Base-by-base conservation (phyloP, 1,284 basidiomycete genomes). In the Paramarasmius palmivorus region DNA sequence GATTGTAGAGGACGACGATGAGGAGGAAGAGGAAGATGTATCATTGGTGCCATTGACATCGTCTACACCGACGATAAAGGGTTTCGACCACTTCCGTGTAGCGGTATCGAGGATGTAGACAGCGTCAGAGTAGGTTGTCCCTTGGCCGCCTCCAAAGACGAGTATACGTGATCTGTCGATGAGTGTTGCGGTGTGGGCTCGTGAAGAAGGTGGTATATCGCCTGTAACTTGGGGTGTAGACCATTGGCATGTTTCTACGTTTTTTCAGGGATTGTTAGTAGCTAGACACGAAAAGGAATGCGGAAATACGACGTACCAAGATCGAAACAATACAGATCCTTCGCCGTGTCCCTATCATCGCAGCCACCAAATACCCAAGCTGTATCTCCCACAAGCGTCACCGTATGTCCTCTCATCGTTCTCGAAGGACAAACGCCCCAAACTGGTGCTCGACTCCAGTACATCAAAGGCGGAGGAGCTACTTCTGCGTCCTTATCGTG, bases 331-430 rank as follows among this genome's bases (percentile, higher is more conserved):
- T 90, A 92, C 1, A 95, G 79, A 50, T 93, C 91, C 57, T 81
- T 81, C 72, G 83, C 88, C 57, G 84, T 88, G 8, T 83, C 84
- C 61, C 81, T 84, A 57, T 90, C 88, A 58, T 95, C 93, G 58
- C 91, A 92, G 1, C 94, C 94, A 5, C 94, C 94, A 63, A 96
- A 89, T 29, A 96, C 65, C 92, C 93, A 97, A 1, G 90, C 88
- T 22, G 83, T 73, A 52, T 86, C 83, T 55, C 93, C 92, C 20
- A 94, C 86, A 35, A 96, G 74, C 1, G 89, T 95, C 44, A 89
- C 87, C 7, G 83, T 92, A 66, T 95, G 93, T 1, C 93, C 92
- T 3, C 93, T 83, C 72, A 95, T 83, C 9, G 83, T 82, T 58
- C 87, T 84, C 59, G 77, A 79, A 2, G 93, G 93, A 42, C 93